phyloP scores from a whole-genome alignment of 192 early-diverging fungal species.

The Dissophora ornata region DNA sequence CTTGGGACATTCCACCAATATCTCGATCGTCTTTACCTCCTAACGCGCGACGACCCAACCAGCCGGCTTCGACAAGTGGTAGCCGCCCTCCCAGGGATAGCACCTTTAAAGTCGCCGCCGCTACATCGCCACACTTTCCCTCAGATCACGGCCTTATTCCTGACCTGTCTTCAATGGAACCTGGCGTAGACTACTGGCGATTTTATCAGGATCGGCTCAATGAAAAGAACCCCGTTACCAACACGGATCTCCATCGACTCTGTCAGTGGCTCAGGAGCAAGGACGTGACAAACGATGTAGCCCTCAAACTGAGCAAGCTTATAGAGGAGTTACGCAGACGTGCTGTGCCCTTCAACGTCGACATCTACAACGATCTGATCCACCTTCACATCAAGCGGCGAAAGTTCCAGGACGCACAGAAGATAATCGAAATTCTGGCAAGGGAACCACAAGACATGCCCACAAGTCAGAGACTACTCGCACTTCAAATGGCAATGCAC shows the following conservation, averaged over 20 bases:
- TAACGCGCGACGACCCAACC: background rate
- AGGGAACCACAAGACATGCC: background rate
- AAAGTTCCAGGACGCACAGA: conserved; percentile 17
- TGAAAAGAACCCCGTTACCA: background rate
- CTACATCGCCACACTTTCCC: background rate
- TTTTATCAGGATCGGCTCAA: conserved; percentile 33
- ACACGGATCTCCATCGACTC: conserved; percentile 27
- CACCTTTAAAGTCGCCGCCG: background rate
- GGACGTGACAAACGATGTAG: conserved; percentile 14
- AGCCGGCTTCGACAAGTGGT: background rate
- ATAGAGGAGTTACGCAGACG: conserved; percentile 11
- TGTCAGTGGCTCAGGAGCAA: conserved; percentile 31
- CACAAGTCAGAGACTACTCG: background rate
- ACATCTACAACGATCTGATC: conserved; percentile 33
- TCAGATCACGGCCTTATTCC: conserved; percentile 4
- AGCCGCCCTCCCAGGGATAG: background rate
- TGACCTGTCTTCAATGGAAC: background rate
- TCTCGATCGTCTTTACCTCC: background rate
- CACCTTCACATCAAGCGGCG: conserved; percentile 27
- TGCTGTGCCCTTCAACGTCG: background rate
- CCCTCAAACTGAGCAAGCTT: conserved; percentile 1
- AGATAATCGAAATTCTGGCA: conserved; percentile 8
- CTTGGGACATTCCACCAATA: conserved; percentile 8
- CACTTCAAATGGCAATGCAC: conserved; percentile 34
- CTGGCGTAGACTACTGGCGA: conserved; percentile 32